phyloP scores from a whole-genome alignment of 192 early-diverging fungal species.

The Physocladia obscura region DNA sequence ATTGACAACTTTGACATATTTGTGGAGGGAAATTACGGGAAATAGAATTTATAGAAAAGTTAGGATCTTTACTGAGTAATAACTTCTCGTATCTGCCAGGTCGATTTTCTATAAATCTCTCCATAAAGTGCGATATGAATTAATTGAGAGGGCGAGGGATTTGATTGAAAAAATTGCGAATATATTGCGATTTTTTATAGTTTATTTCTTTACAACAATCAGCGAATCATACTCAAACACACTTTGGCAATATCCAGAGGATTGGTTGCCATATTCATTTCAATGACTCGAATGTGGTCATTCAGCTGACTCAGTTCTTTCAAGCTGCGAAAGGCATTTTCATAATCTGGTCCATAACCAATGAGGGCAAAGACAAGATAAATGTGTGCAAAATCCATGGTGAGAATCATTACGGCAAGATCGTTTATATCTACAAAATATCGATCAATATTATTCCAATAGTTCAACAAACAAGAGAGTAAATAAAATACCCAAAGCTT shows the following conservation, averaged over 20 bases:
- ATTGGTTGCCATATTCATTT: background rate
- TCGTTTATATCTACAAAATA: conserved; percentile 15
- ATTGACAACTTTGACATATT: no score
- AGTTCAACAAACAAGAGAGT: background rate
- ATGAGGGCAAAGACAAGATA: conserved; percentile 3
- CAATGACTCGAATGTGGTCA: conserved; percentile 5
- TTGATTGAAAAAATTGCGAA: no score
- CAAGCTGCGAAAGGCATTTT: background rate
- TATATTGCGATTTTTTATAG: no score
- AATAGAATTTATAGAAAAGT: no score
- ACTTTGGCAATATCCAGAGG: background rate
- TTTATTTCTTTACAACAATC: no score
- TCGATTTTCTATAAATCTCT: no score
- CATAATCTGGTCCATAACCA: conserved; percentile 2
- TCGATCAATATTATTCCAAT: background rate
- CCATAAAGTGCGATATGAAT: no score
- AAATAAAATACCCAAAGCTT: background rate
- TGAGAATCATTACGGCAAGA: conserved; percentile 2
- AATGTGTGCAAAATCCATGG: conserved; percentile 1
- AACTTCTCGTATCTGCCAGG: no score
- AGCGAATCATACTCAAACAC: conserved; percentile 1
- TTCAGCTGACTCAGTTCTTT: background rate
- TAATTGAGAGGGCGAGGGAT: no score
- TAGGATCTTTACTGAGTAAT: no score
- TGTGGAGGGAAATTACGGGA: no score